Evolutionary conservation across 441 rosid genomes (phyloP).

Genomic region (Croton laevigatus): DNA sequence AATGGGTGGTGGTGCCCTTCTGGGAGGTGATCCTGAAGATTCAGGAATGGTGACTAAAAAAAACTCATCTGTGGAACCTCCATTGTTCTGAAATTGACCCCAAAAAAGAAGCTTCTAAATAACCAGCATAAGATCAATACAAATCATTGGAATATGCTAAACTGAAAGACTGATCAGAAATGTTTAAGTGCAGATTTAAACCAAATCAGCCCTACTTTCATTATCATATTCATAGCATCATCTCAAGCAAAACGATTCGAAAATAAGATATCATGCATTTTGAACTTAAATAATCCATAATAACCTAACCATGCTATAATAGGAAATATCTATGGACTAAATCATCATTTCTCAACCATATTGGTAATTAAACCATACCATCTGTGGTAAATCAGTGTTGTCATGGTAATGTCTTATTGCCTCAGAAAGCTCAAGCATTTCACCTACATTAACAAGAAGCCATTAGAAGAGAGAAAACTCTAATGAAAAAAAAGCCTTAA

Average conservation of each 20-base stretch:
- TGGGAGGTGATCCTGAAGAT: slow-evolving; percentile 91
- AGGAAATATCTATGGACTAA: background rate
- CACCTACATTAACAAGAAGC: slow-evolving; percentile 42
- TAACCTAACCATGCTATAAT: background rate
- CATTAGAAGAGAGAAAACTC: slow-evolving; percentile 9
- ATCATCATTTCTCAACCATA: background rate
- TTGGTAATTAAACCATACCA: slow-evolving; percentile 44
- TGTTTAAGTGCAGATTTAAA: background rate
- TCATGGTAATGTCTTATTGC: slow-evolving; percentile 96
- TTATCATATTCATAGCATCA: background rate
- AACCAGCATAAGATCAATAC: background rate
- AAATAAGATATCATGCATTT: background rate
- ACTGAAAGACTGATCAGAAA: background rate
- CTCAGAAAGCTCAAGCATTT: slow-evolving; percentile 86
- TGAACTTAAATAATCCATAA: background rate
- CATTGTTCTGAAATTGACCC: slow-evolving; percentile 49
- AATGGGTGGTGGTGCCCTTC: slow-evolving; percentile 75
- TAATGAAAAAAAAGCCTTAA: slow-evolving; percentile 4
- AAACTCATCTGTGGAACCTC: slow-evolving; percentile 75
- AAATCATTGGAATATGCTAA: background rate
- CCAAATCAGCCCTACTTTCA: background rate
- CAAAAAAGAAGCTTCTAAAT: slow-evolving; percentile 5
- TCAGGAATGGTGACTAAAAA: slow-evolving; percentile 83
- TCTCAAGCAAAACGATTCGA: background rate
- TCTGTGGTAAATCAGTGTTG: slow-evolving; percentile 69